Evolutionary conservation across 169 alveolate species (phyloP), one percentile per base, ranked within the genome.

Genomic region (Eimeria acervulina): DNA sequence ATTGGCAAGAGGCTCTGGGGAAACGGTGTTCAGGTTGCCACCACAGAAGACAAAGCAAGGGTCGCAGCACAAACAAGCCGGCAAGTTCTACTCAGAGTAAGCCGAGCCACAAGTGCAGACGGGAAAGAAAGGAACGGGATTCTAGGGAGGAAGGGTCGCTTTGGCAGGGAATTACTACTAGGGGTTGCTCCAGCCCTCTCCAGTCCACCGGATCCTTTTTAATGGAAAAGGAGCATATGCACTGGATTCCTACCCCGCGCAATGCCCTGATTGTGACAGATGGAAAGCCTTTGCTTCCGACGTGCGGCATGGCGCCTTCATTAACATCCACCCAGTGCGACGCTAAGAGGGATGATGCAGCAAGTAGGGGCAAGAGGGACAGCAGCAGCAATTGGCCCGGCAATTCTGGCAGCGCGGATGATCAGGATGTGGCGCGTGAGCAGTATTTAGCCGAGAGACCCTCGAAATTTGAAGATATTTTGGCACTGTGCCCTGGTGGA

Each of bases 261-360:
- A 70, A 66, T 19, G 88, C 85, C 28, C 88, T 70, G 59, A 70
- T 31, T 33, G 95, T 68, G 88, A 70, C 95, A 59, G 87, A 44
- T 66, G 95, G 88, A n/a, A 66, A 68, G 76, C 72, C 95, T n/a
- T 26, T 70, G 6, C 92, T 33, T 26, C 55, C 95, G 44, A 5
- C 28, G 28, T 36, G 78, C 42, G 76, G 13, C 78, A 21, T 51
- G 33, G 33, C 42, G 78, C 70, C 31, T 51, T 15, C 92, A 51
- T 2, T 10, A 36, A 19, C 33, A 13, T 59, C 83, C 38, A n/a
- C 84, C 13, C 83, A 10, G 15, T n/a, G 26, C 52, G 94, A 63
- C 21, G 83, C 12, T 42, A 26, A 63, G 84, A 26, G 33, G 70
- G 83, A 66, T 40, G 81, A 38, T 8, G 12, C 26, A 15, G 28